A percentile compares a stretch with the other conserved stretches of the same genome.
Conservation (phyloP, 139 green algal genomes). For the Chlamydomonas sp. region DNA sequence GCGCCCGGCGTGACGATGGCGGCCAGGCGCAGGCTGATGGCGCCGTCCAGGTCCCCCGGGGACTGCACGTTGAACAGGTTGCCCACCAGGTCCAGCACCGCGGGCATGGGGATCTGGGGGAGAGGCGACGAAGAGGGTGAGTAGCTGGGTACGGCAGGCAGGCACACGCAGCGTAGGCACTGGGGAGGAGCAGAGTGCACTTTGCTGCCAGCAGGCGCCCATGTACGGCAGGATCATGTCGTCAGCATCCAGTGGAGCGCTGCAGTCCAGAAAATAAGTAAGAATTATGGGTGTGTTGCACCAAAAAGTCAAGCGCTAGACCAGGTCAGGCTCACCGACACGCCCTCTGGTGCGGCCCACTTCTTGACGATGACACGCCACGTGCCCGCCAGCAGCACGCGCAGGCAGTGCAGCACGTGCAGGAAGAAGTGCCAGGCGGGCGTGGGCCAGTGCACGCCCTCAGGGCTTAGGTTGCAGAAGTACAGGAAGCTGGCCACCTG, state of each 20-base stretch:
- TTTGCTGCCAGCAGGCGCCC: too few relatives aligned
- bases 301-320: too few relatives aligned
- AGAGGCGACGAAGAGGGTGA: neutral
- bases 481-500: slow-evolving; percentile 51
- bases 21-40: slow-evolving; percentile 41
- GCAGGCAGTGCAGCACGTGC: slow-evolving; percentile 59
- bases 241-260: too few relatives aligned
- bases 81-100: slow-evolving; percentile 63
- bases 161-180: neutral
- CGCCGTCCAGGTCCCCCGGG: slow-evolving; percentile 44
- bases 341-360: slow-evolving; percentile 51
- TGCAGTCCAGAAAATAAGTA: too few relatives aligned
- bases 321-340: too few relatives aligned
- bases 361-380: slow-evolving; percentile 48
- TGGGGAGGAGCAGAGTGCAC: neutral
- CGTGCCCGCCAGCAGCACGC: slow-evolving; percentile 47
- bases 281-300: too few relatives aligned
- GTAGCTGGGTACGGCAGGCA: neutral
- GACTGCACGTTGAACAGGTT: slow-evolving; percentile 68
- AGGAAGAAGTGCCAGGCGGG: slow-evolving; percentile 59
- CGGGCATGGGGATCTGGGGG: slow-evolving; percentile 53
- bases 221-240: too few relatives aligned
- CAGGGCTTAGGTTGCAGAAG: slow-evolving; percentile 30
- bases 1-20: slow-evolving; percentile 47
- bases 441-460: slow-evolving; percentile 35